phyloP scores from a whole-genome alignment of 2,329 filamentous ascomycete genomes.

The Neobulgaria alba region DNA sequence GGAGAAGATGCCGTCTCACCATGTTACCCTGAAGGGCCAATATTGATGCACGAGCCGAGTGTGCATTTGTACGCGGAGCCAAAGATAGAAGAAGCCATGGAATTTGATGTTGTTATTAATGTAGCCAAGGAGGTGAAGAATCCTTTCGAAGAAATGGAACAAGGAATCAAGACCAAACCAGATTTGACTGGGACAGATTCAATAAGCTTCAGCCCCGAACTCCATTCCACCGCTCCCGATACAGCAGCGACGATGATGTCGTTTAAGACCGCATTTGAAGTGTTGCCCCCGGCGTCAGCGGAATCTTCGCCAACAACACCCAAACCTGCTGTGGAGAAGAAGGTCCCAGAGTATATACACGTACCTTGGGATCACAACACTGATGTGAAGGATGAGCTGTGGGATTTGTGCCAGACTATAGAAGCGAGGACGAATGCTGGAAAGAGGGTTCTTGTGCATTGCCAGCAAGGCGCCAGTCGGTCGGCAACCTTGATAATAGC shows the following conservation, averaged over 20 bases:
- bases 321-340: conserved; percentile 39
- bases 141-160: conserved; percentile 47
- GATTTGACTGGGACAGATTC: conserved; percentile 21
- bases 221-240: conserved; percentile 30
- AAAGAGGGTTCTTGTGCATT: conserved; percentile 75
- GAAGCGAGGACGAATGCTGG: conserved; percentile 62
- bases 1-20: conserved; percentile 75
- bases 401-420: conserved; percentile 67
- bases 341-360: conserved; percentile 73
- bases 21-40: conserved; percentile 73
- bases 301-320: conserved; percentile 44
- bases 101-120: conserved; percentile 78
- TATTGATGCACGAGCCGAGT: conserved; percentile 70
- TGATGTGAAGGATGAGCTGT: conserved; percentile 70
- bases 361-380: conserved; percentile 86
- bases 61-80: conserved; percentile 76
- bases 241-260: conserved; percentile 50
- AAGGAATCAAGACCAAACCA: conserved; percentile 26
- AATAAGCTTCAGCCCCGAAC: conserved; percentile 13
- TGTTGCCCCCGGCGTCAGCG: conserved; percentile 31
- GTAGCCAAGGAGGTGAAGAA: conserved; percentile 76
- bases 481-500: conserved; percentile 82
- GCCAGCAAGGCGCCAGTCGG: conserved; percentile 77
- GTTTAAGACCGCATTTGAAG: conserved; percentile 54
- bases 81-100: conserved; percentile 64